Conservation (phyloP, 805 yeast genomes). For the Kluyveromyces wickerhamii region DNA sequence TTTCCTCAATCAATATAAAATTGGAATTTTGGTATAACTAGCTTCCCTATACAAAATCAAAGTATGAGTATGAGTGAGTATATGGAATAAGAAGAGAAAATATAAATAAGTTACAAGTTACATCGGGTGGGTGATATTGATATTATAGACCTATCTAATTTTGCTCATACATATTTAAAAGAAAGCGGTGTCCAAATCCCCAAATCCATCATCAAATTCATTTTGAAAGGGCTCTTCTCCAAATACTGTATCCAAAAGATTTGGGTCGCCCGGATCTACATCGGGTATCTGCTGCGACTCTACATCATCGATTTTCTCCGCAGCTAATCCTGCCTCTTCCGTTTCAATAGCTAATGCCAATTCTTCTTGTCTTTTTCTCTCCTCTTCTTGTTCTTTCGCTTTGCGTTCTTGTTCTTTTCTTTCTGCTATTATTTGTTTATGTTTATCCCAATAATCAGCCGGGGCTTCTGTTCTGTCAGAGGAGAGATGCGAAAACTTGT, state of each 20-base stretch:
- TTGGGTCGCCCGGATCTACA: slow-evolving; percentile 9
- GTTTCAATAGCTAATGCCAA: slow-evolving; percentile 10
- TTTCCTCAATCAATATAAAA: too few relatives aligned
- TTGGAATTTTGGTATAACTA: too few relatives aligned
- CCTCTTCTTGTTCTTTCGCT: slow-evolving; percentile 10
- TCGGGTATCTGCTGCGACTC: slow-evolving; percentile 9
- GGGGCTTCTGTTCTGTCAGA: slow-evolving; percentile 24
- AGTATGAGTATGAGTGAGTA: too few relatives aligned
- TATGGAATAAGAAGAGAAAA: too few relatives aligned
- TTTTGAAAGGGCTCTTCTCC: slow-evolving; percentile 24
- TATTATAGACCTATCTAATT: too few relatives aligned
- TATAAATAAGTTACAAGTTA: too few relatives aligned
- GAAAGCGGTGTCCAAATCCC: slow-evolving; percentile 31
- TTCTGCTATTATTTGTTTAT: slow-evolving; percentile 10
- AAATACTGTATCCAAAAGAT: slow-evolving; percentile 20
- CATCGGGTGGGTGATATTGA: too few relatives aligned
- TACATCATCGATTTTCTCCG: slow-evolving; percentile 11
- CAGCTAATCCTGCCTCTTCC: slow-evolving; percentile 13
- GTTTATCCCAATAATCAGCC: slow-evolving; percentile 23
- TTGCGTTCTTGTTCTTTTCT: slow-evolving; percentile 8
- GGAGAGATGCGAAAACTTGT: slow-evolving; percentile 15
- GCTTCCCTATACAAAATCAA: too few relatives aligned
- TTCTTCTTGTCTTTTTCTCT: slow-evolving; percentile 10
- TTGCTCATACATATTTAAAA: slow-evolving; percentile 20
- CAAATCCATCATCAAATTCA: slow-evolving; percentile 30